Evolutionary conservation across 805 yeast species (phyloP).

Genomic region (Ogataea pignaliae): DNA sequence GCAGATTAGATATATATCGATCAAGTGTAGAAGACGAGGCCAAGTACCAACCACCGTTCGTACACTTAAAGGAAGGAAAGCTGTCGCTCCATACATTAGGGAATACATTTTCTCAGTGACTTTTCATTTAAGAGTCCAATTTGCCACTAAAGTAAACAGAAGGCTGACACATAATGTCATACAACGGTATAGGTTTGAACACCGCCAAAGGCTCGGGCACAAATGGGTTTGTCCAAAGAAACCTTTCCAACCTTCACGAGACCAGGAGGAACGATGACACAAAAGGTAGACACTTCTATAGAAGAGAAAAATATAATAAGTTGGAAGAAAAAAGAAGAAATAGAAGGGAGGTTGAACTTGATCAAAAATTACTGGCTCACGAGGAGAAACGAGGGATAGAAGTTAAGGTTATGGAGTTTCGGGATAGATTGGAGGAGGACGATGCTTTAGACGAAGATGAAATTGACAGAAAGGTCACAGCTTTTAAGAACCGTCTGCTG

Average conservation of each 20-base stretch:
- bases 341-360: constrained; percentile 9
- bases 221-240: constrained; percentile 55
- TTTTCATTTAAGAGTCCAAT: no score
- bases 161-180: constrained; percentile 38
- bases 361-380: constrained; percentile 32
- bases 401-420: constrained; percentile 43
- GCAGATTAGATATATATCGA: no score
- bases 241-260: constrained; percentile 26
- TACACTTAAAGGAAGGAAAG: no score
- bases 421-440: constrained; percentile 50
- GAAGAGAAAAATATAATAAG: constrained; percentile 28
- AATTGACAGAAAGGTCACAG: constrained; percentile 29
- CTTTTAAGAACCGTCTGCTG: constrained; percentile 22
- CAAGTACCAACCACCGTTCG: no score
- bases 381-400: constrained; percentile 37
- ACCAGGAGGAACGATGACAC: constrained; percentile 20
- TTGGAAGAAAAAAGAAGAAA: constrained; percentile 9
- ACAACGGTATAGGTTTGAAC: constrained; percentile 53
- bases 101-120: no score
- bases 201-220: constrained; percentile 61
- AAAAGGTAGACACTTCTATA: constrained; percentile 34
- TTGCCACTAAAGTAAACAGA: no score
- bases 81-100: no score
- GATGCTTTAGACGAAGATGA: constrained; percentile 33
- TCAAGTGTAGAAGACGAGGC: no score